These are phyloP conservation scores for Furcasterigmium sp. DNA, from an alignment of 2,329 filamentous ascomycete species.

Conservation along the genomic window DNA sequence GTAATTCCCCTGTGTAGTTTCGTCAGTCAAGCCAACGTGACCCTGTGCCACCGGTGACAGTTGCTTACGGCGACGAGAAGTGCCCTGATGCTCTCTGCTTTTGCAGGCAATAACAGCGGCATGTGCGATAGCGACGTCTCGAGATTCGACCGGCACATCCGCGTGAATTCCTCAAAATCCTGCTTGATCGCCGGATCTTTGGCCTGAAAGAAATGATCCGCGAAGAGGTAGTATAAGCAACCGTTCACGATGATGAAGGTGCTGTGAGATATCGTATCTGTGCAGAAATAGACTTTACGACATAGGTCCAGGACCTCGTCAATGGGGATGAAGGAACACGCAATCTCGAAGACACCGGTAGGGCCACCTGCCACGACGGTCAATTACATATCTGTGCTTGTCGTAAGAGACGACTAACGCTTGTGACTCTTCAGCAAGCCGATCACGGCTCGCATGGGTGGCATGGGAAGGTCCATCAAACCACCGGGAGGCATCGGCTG, in stretches of 20 bases:
- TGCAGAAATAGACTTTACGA: conserved; percentile 43
- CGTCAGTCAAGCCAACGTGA: too few species aligned
- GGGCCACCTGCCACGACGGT: conserved; percentile 28
- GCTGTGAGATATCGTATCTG: conserved; percentile 43
- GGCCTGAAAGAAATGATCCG: conserved; percentile 35
- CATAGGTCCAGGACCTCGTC: conserved; percentile 46
- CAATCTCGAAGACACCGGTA: conserved; percentile 43
- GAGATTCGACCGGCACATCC: conserved; percentile 40
- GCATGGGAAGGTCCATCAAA: conserved; percentile 48
- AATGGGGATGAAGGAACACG: conserved; percentile 43
- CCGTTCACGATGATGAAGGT: conserved; percentile 45
- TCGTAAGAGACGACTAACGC: conserved; percentile 9
- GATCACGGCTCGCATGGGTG: conserved; percentile 46
- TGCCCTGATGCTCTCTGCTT: conserved; percentile 49
- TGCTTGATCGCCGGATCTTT: conserved; percentile 22
- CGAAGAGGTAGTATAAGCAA: conserved; percentile 44
- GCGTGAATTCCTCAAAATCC: conserved; percentile 30
- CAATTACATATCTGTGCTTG: not conserved
- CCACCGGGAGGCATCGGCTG: conserved; percentile 38
- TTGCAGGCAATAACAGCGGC: conserved; percentile 51
- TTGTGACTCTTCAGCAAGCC: conserved; percentile 42
- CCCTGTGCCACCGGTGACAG: not conserved
- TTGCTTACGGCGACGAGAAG: conserved; percentile 50
- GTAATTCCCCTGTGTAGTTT: conserved; percentile 57
- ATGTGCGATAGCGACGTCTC: conserved; percentile 46